Percentiles rank a stretch among this genome's conserved stretches.
Conservation (phyloP, 176 grass and related monocot species). For the Canna indica region DNA sequence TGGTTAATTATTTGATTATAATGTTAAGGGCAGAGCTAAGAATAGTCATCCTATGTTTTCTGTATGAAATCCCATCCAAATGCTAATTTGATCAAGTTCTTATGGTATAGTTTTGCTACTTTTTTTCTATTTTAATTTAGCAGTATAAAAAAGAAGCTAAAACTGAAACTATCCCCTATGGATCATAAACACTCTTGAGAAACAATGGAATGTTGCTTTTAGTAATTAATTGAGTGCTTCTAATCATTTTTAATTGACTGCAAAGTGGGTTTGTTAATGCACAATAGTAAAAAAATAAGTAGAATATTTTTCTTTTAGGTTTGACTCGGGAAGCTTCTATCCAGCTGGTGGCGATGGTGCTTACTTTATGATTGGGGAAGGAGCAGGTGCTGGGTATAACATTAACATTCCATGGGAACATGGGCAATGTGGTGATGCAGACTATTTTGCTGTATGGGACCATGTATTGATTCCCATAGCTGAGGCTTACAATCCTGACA, state of each 20-base stretch:
- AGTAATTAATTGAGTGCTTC: too few species aligned
- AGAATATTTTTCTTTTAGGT: slow-evolving; percentile 42
- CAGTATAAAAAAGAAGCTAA: neutral
- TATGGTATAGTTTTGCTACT: neutral
- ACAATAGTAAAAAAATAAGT: neutral
- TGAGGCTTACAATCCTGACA: slow-evolving; percentile 66
- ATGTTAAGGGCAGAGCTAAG: neutral
- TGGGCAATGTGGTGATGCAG: slow-evolving; percentile 68
- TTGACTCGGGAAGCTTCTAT: slow-evolving; percentile 87
- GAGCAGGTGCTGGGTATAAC: slow-evolving; percentile 81
- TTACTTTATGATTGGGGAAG: slow-evolving; percentile 74
- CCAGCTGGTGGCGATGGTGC: slow-evolving; percentile 65
- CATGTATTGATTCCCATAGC: slow-evolving; percentile 70
- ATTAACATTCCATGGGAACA: slow-evolving; percentile 99
- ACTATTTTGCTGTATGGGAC: slow-evolving; percentile 86
- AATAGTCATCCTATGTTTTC: neutral
- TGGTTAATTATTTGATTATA: too few species aligned
- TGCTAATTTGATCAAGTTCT: neutral
- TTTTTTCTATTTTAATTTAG: neutral
- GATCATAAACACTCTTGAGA: neutral
- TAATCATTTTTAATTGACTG: neutral
- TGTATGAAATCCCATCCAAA: neutral
- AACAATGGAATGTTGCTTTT: too few species aligned
- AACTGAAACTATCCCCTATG: neutral
- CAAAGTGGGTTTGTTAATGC: neutral